These are phyloP conservation scores for Pilaira anomala DNA, from an alignment of 192 early-diverging fungal genomes.

Conservation along the genomic window DNA sequence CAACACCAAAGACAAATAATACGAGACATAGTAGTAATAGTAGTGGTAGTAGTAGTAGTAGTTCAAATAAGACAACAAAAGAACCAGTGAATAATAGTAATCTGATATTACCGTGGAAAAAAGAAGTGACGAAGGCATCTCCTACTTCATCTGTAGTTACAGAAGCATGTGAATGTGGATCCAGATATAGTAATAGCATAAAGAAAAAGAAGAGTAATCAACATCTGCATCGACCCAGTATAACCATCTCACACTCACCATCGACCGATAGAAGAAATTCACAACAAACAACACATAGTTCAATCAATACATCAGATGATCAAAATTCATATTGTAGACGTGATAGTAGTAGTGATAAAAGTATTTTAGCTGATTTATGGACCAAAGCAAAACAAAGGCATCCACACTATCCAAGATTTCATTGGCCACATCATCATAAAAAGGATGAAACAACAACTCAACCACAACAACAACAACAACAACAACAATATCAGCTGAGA, in stretches of 20 bases:
- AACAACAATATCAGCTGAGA: not conserved
- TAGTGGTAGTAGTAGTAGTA: too few relatives aligned
- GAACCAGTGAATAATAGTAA: too few relatives aligned
- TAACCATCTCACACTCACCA: conserved; percentile 6
- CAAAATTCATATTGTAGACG: conserved; percentile 6
- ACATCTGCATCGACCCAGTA: conserved; percentile 12
- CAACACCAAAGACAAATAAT: not conserved
- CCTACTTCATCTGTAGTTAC: too few relatives aligned
- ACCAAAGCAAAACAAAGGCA: conserved; percentile 8
- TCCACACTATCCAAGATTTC: conserved; percentile 15
- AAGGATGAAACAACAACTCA: not conserved
- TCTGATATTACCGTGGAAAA: too few relatives aligned
- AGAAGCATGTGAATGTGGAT: too few relatives aligned
- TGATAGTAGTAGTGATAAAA: conserved; percentile 3
- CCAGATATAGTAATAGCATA: too few relatives aligned
- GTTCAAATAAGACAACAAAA: too few relatives aligned
- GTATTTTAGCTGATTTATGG: conserved; percentile 7
- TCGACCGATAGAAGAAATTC: conserved; percentile 7
- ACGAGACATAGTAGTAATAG: too few relatives aligned
- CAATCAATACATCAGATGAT: conserved; percentile 15
- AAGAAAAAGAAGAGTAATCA: not conserved
- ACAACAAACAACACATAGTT: conserved; percentile 12
- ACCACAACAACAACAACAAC: conserved; percentile 1
- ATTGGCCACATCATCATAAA: conserved; percentile 1
- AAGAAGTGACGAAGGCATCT: too few relatives aligned